Percentiles rank a stretch among this genome's conserved stretches.
Evolutionary conservation across 495 filamentous ascomycete genomes (phyloP).

Genomic region (Staphylotrichum tortipilum): DNA sequence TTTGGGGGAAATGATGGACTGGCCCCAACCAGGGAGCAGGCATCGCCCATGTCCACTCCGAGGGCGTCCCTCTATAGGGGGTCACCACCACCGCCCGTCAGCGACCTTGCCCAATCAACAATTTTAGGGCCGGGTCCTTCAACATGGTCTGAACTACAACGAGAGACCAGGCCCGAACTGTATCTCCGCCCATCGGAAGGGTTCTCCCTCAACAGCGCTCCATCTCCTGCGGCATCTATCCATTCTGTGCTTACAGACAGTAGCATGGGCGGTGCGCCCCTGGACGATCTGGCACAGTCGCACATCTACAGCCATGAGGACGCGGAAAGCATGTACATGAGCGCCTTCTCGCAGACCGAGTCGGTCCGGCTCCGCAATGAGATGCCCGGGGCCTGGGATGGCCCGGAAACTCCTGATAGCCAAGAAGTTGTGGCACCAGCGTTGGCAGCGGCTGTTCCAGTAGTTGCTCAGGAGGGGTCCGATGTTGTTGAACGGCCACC

Average conservation of each 20-base stretch:
- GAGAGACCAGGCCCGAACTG: constrained; percentile 32
- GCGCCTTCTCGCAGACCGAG: constrained; percentile 39
- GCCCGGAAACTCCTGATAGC: constrained; percentile 13
- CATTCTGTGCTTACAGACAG: constrained; percentile 22
- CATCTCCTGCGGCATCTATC: constrained; percentile 13
- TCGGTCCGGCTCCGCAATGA: constrained; percentile 33
- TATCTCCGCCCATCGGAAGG: constrained; percentile 18
- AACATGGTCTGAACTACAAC: constrained; percentile 24
- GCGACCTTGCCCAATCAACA: constrained; percentile 28
- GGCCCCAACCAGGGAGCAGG: constrained; percentile 7
- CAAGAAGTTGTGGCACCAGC: background rate
- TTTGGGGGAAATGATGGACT: constrained; percentile 24
- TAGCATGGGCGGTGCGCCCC: constrained; percentile 5
- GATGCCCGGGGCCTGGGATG: constrained; percentile 58
- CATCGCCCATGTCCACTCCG: constrained; percentile 38
- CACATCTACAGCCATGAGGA: constrained; percentile 83
- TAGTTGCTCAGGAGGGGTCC: no score
- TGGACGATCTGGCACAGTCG: constrained; percentile 57
- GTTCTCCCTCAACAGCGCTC: constrained; percentile 6
- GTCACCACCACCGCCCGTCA: constrained; percentile 1
- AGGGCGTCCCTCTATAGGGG: constrained; percentile 33
- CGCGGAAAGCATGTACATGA: constrained; percentile 93
- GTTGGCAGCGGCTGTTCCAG: no score
- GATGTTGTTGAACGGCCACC: background rate
- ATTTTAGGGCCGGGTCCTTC: constrained; percentile 17